Base-by-base conservation (phyloP, 1,284 basidiomycete genomes). In the Cystobasidium slooffiae region DNA sequence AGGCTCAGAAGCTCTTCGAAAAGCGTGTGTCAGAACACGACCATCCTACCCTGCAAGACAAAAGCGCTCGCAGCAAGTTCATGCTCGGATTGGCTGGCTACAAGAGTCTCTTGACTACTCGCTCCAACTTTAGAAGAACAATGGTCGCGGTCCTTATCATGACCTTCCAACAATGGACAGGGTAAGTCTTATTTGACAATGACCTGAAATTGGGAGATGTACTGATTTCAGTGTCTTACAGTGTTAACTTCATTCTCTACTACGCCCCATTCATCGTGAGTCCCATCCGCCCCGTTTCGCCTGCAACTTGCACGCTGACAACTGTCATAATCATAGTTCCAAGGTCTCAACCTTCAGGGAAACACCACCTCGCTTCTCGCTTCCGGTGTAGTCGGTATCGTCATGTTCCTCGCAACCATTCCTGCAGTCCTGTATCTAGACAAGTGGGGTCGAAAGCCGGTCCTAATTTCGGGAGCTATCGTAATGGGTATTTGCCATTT, bases 191-290 rank as follows among this genome's bases (percentile, higher is more conserved):
- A 4, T 31, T 6, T 43, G 9, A 1, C n/a, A 22, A 20, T 10
- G 37, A 31, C 31, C 14, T 39, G 10, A 5, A 52, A 31, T 20
- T 14, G 44, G 18, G 31, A 31, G 16, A 46, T 65, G 74, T 47
- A 6, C 24, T 8, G 10, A 37, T 31, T 4, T 41, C 46, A 24
- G 8, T 51, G 69, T 77, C 77, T 46, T 14, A 16, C 61, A 63
- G 80, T 52, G 78, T 79, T 65, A 80, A 80, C 77, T 79, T 79
- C 72, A 77, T 78, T 59, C 75, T 80, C 61, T 73, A 77, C 74
- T 76, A 70, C 70, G 76, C 68, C 58, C 74, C 75, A 8, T 59
- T 77, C 44, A 78, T 72, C 58, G 46, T 69, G 20, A 31, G 67
- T 41, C 16, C 12, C 16, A 22, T 20, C 14, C n/a, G 22, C 16